These are phyloP conservation scores for Stephanodiscus minutulus DNA, from an alignment of 108 stramenopile species.

Conservation along the genomic window DNA sequence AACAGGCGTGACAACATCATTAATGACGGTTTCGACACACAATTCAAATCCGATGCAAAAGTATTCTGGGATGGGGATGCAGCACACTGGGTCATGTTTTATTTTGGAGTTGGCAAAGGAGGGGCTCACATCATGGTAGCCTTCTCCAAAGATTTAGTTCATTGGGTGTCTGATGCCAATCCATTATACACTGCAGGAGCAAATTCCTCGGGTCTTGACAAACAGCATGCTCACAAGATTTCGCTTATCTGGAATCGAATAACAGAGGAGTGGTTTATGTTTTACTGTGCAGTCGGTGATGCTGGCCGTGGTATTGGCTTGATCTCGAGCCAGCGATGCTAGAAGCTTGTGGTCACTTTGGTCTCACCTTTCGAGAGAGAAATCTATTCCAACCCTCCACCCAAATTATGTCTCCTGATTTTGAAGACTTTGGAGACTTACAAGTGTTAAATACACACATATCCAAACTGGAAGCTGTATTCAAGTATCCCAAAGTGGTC, in stretches of 20 bases:
- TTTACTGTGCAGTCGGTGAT: constrained; percentile 49
- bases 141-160: constrained; percentile 44
- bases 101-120: constrained; percentile 45
- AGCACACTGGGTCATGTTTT: constrained; percentile 49
- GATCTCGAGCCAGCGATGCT: constrained; percentile 29
- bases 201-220: constrained; percentile 41
- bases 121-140: constrained; percentile 51
- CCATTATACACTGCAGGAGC: constrained; percentile 40
- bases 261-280: constrained; percentile 31
- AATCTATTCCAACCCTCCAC: too few relatives aligned
- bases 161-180: constrained; percentile 36
- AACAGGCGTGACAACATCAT: neutral
- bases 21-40: constrained; percentile 20
- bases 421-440: too few relatives aligned
- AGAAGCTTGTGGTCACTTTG: constrained; percentile 3
- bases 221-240: constrained; percentile 49
- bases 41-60: constrained; percentile 46
- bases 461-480: too few relatives aligned
- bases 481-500: too few relatives aligned
- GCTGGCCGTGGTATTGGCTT: constrained; percentile 47
- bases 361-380: too few relatives aligned
- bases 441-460: too few relatives aligned
- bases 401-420: too few relatives aligned
- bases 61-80: constrained; percentile 34
- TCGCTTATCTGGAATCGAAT: constrained; percentile 21